Base-by-base conservation (phyloP, 768 basidiomycete genomes). In the Hortiboletus campestris region DNA sequence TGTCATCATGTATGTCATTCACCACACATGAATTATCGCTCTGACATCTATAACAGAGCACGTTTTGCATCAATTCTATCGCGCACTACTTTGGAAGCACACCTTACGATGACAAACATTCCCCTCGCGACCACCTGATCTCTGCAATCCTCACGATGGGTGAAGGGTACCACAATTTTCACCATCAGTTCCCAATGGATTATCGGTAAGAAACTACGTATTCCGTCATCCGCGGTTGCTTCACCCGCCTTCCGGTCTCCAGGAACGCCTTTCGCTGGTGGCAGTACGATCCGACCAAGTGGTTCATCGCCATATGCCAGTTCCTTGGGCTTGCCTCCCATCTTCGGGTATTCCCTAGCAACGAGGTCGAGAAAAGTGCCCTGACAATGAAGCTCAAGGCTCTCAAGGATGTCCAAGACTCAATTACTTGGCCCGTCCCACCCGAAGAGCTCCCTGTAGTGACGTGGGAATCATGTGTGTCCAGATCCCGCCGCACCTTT, bases 1-100 rank as follows among this genome's bases (percentile, higher is more conserved):
- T 88, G 88, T 38, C 91, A 94, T 72, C 91, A 94, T 75, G 88
- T 88, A 66, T 72, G 85, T 81, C 25, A 25, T 50, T 20, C 31
- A 22, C 59, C 20, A 39, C 51, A 25, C 36, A 34, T 10, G 46
- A 12, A 45, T 36, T 31, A 34, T 40, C 25, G 13, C 38, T 25
- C 48, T 65, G 34, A 59, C 41, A 14, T 42, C 0, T 12, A 13
- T 19, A 20, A 50, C 50, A 89, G 86, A 89, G 90, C 61, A 90
- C 88, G 1, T 94, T 94, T 72, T 91, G 86, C 67, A 91, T 94
- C 71, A 94, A 93, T 69, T 93, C 91, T 19, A 80, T 94, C 31
- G 91, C 91, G 0, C 91, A 94, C 69, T 91, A 86, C 75, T 79
- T 94, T 45, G 91, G 91, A 35, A 82, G 84, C 46, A 78, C 89